Conservation (phyloP, 2,329 filamentous ascomycete species). For the Penicillium sp. region DNA sequence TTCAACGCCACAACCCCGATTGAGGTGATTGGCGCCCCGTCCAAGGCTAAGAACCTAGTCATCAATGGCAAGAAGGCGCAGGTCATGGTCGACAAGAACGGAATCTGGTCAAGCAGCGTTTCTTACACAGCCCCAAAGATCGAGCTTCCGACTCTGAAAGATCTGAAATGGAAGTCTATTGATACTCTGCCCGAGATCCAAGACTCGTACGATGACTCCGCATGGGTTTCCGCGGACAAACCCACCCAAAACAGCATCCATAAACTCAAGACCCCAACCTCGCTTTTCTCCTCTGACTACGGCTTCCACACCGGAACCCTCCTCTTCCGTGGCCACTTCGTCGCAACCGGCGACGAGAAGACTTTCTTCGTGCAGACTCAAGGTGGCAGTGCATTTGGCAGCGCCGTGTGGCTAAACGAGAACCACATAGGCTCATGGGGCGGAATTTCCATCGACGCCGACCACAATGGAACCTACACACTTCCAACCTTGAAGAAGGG, state of each 20-base stretch:
- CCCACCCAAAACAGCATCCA: conserved; percentile 61
- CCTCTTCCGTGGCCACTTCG: conserved; percentile 69
- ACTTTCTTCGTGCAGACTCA: conserved; percentile 60
- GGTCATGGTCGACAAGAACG: conserved; percentile 44
- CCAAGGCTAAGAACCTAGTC: conserved; percentile 55
- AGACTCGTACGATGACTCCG: conserved; percentile 64
- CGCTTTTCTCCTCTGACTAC: conserved; percentile 70
- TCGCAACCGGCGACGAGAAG: conserved; percentile 60
- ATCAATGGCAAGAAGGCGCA: conserved; percentile 58
- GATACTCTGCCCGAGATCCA: conserved; percentile 71
- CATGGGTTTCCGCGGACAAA: conserved; percentile 63
- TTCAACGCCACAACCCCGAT: conserved; percentile 68
- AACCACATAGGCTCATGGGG: conserved; percentile 64
- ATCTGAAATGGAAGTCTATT: conserved; percentile 66
- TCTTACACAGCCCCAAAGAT: conserved; percentile 54
- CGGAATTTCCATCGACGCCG: conserved; percentile 53
- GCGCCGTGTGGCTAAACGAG: conserved; percentile 64
- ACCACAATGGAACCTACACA: conserved; percentile 57
- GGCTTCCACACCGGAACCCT: conserved; percentile 70
- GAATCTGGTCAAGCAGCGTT: conserved; percentile 54
- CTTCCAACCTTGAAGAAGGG: conserved; percentile 56
- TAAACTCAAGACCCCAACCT: conserved; percentile 62
- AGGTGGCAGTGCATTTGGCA: conserved; percentile 68
- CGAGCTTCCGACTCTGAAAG: conserved; percentile 57
- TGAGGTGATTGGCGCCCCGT: conserved; percentile 66